A percentile compares a stretch with the other conserved stretches of the same genome.
Conservation (phyloP, 2,329 filamentous ascomycete species). For the Pseudocercospora macadamiae region DNA sequence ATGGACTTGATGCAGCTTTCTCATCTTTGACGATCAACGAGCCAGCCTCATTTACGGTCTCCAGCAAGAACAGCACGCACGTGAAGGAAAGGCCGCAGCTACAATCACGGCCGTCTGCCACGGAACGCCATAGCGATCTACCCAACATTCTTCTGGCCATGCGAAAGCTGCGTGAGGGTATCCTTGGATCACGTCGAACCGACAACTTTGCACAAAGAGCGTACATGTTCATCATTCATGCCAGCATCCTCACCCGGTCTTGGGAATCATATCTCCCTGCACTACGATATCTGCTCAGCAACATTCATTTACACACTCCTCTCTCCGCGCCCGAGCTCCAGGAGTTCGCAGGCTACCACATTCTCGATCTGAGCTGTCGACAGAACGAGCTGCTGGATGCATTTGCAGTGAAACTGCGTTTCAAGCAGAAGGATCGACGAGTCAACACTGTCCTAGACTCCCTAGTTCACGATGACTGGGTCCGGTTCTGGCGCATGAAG, state of each 20-base stretch:
- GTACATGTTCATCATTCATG: constrained; percentile 88
- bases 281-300: constrained; percentile 74
- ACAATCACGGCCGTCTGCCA: constrained; percentile 19
- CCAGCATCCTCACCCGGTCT: constrained; percentile 78
- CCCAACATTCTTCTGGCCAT: constrained; percentile 78
- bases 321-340: constrained; percentile 72
- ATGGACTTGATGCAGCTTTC: constrained; percentile 75
- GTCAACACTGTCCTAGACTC: constrained; percentile 70
- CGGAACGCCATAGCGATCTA: constrained; percentile 64
- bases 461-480: constrained; percentile 80
- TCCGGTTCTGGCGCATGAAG: constrained; percentile 73
- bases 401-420: constrained; percentile 65
- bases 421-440: constrained; percentile 65
- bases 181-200: constrained; percentile 74
- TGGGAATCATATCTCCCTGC: constrained; percentile 90
- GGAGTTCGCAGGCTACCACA: constrained; percentile 78
- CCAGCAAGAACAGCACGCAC: constrained; percentile 3
- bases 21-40: constrained; percentile 59
- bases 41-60: background rate
- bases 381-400: constrained; percentile 75
- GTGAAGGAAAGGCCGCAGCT: constrained; percentile 18
- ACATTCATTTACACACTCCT: constrained; percentile 67
- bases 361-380: constrained; percentile 87
- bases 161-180: constrained; percentile 87
- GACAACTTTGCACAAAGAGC: constrained; percentile 85